These are phyloP conservation scores for Moelleriella libera DNA, from an alignment of 2,329 filamentous ascomycete species.

Conservation along the genomic window DNA sequence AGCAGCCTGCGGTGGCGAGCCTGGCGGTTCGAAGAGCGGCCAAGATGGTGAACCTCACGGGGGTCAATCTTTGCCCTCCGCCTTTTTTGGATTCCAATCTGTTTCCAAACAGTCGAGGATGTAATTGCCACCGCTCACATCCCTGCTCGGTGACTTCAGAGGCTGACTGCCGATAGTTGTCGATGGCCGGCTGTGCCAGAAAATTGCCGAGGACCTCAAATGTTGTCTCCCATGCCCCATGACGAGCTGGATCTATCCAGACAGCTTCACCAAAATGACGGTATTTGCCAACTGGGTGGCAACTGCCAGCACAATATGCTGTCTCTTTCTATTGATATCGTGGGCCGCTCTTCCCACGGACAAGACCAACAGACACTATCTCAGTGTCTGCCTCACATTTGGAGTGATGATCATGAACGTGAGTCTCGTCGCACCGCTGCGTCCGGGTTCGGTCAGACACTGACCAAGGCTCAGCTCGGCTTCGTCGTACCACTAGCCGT, in stretches of 20 bases:
- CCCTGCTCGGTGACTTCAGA: neutral
- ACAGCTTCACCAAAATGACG: constrained; percentile 45
- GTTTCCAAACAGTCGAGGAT: constrained; percentile 49
- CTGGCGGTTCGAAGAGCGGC: neutral
- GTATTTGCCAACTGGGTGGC: constrained; percentile 70
- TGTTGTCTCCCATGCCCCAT: constrained; percentile 90
- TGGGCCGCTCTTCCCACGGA: constrained; percentile 72
- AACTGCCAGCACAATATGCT: constrained; percentile 56
- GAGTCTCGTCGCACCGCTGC: constrained; percentile 21
- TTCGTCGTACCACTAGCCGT: constrained; percentile 80
- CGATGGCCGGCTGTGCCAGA: constrained; percentile 39
- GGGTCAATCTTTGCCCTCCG: constrained; percentile 39
- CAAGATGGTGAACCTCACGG: constrained; percentile 20
- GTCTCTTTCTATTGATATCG: constrained; percentile 63
- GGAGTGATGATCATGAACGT: constrained; percentile 70
- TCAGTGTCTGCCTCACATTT: constrained; percentile 74
- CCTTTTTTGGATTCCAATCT: constrained; percentile 54
- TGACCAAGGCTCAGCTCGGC: constrained; percentile 46
- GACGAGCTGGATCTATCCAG: constrained; percentile 59
- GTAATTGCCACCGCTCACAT: constrained; percentile 26
- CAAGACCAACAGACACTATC: constrained; percentile 82
- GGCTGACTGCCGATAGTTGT: constrained; percentile 29
- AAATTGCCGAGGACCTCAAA: constrained; percentile 29
- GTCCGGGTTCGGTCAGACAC: constrained; percentile 1
- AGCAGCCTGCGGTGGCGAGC: no score